Base-by-base conservation (phyloP, 257 asterid genomes). In the Solanum tacnaense region DNA sequence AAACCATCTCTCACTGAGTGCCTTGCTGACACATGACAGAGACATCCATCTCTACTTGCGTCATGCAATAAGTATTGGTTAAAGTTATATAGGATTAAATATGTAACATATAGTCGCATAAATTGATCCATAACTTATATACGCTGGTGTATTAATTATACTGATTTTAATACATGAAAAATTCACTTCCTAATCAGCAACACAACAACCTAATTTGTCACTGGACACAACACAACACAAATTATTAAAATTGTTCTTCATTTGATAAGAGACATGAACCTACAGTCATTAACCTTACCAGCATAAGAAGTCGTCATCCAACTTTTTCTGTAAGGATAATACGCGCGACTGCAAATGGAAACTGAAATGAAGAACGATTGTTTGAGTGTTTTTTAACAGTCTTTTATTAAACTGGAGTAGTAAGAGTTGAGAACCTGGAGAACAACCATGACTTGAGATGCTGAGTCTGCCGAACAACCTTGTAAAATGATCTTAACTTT, bases 1-100 rank as follows among this genome's bases (percentile, higher is more conserved):
- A 86, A 93, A 94, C 84, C 97, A 95, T 86, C 88, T 96, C 23
- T 90, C 96, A 23, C 62, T 93, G 91, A 95, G 93, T 52, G 89
- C 93, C 4, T n/a, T 92, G 86, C 84, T 93, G 91, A 92, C 91
- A 11, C 92, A 92, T 21, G 98, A 96, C 73, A 86, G 91, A 67
- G 94, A 96, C 88, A 91, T 94, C 6, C 91, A 91, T 87, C 93
- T 78, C 12, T 91, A 85, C 9, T 62, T 97, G 58, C 89, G 84
- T 83, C 89, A 89, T 9, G 93, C 94, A 46, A 98, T 96, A 88
- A 89, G 89, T 44, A 38, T 1, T 38, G 44, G 44, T 38, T 38
- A 38, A 38, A 38, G 44, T 38, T 38, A 44, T 44, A 12, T 44
- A 12, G 52, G 52, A 44, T 44, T 44, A 44, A 38, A 44, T 12